A percentile compares a stretch with the other conserved stretches of the same genome.
These are phyloP conservation scores for Candida jianshihensis DNA, from an alignment of 805 yeast species.

Conservation along the genomic window DNA sequence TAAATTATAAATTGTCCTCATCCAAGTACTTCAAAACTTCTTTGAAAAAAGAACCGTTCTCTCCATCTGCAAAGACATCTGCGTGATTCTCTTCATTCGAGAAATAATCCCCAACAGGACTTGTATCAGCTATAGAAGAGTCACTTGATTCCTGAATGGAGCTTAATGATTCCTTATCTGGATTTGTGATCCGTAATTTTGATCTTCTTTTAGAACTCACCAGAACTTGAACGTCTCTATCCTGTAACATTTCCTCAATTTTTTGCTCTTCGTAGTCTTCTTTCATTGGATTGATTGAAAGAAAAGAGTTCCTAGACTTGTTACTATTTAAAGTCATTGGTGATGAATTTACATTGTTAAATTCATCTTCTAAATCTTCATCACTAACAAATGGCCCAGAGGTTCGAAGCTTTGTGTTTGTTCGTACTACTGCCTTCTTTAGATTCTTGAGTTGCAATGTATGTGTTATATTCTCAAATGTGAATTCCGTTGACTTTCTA, in stretches of 20 bases:
- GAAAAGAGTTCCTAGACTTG: slow-evolving; percentile 9
- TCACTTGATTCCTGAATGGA: not conserved
- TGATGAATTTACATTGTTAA: slow-evolving; percentile 6
- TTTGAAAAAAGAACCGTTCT: slow-evolving; percentile 15
- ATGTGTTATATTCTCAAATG: slow-evolving; percentile 9
- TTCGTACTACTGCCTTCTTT: no score
- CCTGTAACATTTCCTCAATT: slow-evolving; percentile 36
- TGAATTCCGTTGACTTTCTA: slow-evolving; percentile 5
- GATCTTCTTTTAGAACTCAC: slow-evolving; percentile 62
- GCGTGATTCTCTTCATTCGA: slow-evolving; percentile 1
- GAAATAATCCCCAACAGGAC: no score
- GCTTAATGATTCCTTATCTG: slow-evolving; percentile 31
- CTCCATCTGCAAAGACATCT: slow-evolving; percentile 11
- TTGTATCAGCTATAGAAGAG: not conserved
- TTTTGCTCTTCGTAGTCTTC: slow-evolving; percentile 21
- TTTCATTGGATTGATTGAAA: not conserved
- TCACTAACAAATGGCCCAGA: slow-evolving; percentile 18
- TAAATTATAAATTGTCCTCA: slow-evolving; percentile 22
- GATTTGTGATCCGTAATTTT: slow-evolving; percentile 54
- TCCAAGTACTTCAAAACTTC: slow-evolving; percentile 27
- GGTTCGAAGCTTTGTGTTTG: no score
- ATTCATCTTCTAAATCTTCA: slow-evolving; percentile 18
- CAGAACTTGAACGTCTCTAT: slow-evolving; percentile 63
- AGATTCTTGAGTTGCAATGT: no score
- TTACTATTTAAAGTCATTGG: slow-evolving; percentile 7